phyloP scores from a whole-genome alignment of 163 green algal species.

The Scenedesmus sp. region DNA sequence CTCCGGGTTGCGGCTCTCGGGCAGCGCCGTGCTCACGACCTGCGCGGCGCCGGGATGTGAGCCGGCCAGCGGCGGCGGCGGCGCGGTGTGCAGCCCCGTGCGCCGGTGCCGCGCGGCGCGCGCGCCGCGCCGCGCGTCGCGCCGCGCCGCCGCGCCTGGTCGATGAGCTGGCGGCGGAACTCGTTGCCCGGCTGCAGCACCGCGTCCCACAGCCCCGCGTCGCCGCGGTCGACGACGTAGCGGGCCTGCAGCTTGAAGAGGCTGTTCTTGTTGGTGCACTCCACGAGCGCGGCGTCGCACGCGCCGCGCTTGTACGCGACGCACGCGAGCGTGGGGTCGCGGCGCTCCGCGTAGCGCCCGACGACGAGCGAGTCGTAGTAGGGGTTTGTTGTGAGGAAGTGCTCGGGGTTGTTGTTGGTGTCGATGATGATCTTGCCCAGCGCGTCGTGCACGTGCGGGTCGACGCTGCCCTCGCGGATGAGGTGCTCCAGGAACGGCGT shows the following conservation, averaged over 20 bases:
- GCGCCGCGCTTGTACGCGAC: conserved; percentile 88
- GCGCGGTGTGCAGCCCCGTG: background rate
- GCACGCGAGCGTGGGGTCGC: conserved; percentile 97
- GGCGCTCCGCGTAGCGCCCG: conserved; percentile 98
- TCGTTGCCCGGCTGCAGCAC: conserved; percentile 91
- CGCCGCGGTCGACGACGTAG: conserved; percentile 97
- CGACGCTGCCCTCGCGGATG: conserved; percentile 83
- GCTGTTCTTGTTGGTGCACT: conserved; percentile 96
- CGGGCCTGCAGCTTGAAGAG: conserved; percentile 96
- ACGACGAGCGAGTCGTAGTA: conserved; percentile 96
- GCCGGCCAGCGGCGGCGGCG: background rate
- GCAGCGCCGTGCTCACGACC: conserved; percentile 96
- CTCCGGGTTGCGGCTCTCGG: conserved; percentile 98
- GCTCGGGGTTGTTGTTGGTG: conserved; percentile 99
- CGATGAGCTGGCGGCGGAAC: conserved; percentile 90
- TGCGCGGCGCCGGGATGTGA: background rate
- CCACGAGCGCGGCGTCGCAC: conserved; percentile 97
- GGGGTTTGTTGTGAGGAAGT: conserved; percentile 99
- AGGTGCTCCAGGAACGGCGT: conserved; percentile 98
- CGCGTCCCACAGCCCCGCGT: conserved; percentile 92
- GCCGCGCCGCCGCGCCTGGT: conserved; percentile 71
- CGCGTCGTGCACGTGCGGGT: conserved; percentile 74
- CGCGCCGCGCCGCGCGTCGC: too few relatives aligned
- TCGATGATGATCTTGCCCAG: conserved; percentile 99
- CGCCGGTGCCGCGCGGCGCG: too few relatives aligned